Percentiles rank a stretch among this genome's conserved stretches.
phyloP scores from a whole-genome alignment of 2,329 filamentous ascomycete species.

The Pyricularia sp. region DNA sequence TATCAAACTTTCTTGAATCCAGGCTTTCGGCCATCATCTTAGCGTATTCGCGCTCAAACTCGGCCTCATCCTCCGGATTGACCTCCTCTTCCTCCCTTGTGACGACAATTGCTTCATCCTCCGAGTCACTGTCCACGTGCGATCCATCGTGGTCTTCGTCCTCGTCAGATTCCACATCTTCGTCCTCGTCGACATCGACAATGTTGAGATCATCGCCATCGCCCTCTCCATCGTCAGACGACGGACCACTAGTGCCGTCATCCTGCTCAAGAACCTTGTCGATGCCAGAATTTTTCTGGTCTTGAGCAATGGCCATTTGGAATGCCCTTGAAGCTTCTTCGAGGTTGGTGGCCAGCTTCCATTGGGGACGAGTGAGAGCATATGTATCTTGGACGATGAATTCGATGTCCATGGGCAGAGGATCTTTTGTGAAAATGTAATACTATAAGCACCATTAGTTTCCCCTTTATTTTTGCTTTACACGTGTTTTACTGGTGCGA shows the following conservation, averaged over 20 bases:
- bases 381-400: constrained; percentile 93
- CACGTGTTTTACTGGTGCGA: background rate
- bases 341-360: constrained; percentile 70
- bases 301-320: constrained; percentile 75
- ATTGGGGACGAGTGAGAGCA: constrained; percentile 72
- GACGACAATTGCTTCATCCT: constrained; percentile 84
- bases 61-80: constrained; percentile 87
- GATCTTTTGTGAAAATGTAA: constrained; percentile 82
- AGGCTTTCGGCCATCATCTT: constrained; percentile 98
- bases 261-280: constrained; percentile 60
- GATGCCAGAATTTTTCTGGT: constrained; percentile 66
- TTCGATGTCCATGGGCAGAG: constrained; percentile 90
- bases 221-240: constrained; percentile 56
- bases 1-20: constrained; percentile 90
- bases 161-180: constrained; percentile 43
- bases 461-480: background rate
- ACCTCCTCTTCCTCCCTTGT: constrained; percentile 80
- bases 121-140: constrained; percentile 48
- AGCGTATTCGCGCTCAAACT: constrained; percentile 94
- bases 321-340: constrained; percentile 78
- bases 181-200: constrained; percentile 47
- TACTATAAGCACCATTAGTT: constrained; percentile 39
- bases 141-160: constrained; percentile 38
- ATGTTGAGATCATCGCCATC: constrained; percentile 51
- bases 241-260: constrained; percentile 54